phyloP scores from a whole-genome alignment of 306 rosid genomes.

The Fragaria ananassa region DNA sequence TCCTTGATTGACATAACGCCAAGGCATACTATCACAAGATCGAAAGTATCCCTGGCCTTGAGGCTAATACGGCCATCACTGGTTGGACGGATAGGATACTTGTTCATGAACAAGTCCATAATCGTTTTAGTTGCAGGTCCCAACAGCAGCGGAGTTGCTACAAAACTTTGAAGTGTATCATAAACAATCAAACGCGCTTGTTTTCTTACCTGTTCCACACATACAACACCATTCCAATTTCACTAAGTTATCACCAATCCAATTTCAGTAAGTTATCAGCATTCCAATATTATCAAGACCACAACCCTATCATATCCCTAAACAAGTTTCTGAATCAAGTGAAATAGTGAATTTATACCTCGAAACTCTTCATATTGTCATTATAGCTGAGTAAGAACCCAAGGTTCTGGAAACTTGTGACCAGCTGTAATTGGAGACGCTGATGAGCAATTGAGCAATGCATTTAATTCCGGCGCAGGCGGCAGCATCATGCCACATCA shows the following conservation, averaged over 20 bases:
- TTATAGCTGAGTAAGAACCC: neutral
- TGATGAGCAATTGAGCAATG: neutral
- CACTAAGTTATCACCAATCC: neutral
- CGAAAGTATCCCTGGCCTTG: conserved; percentile 62
- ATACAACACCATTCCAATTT: conserved; percentile 1
- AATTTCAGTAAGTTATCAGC: too few species aligned
- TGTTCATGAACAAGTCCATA: conserved; percentile 39
- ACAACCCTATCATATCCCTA: too few species aligned
- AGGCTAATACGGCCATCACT: conserved; percentile 51
- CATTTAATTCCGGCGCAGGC: neutral
- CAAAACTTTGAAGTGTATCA: conserved; percentile 42
- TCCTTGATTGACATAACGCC: conserved; percentile 54
- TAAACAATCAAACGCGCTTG: conserved; percentile 64
- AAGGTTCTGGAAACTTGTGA: neutral
- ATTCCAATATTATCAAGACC: neutral
- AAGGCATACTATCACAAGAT: conserved; percentile 73
- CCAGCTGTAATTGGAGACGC: neutral
- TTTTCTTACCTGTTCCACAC: conserved; percentile 56
- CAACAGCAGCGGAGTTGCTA: conserved; percentile 38
- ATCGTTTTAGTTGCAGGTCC: conserved; percentile 63
- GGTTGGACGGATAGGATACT: conserved; percentile 40
- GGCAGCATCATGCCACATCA: neutral
- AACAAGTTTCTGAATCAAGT: too few species aligned
- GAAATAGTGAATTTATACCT: too few species aligned
- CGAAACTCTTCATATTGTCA: too few species aligned